phyloP scores from a whole-genome alignment of 257 asterid genomes.

The Capsicum pubescens region DNA sequence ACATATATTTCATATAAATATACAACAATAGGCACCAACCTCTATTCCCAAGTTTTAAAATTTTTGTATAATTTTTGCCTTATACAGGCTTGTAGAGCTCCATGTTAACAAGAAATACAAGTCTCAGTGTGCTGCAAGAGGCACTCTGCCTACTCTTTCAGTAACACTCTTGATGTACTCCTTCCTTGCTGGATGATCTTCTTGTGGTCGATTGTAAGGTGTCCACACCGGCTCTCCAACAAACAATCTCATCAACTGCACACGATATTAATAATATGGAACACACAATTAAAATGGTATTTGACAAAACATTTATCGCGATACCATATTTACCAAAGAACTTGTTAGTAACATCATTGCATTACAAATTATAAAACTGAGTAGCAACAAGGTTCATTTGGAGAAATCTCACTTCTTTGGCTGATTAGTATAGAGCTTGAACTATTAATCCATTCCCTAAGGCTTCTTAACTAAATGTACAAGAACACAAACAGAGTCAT shows the following conservation, averaged over 20 bases:
- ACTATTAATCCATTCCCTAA: constrained; percentile 14
- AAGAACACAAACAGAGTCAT: neutral
- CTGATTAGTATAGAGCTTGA: neutral
- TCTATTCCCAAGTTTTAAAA: neutral
- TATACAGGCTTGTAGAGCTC: neutral
- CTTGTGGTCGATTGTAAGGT: constrained; percentile 81
- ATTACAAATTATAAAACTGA: neutral
- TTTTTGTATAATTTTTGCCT: neutral
- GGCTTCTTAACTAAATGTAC: neutral
- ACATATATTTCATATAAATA: neutral
- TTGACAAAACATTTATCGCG: neutral
- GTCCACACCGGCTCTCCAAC: constrained; percentile 95
- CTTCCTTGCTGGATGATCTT: constrained; percentile 74
- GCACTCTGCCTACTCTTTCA: constrained; percentile 38
- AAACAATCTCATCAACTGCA: constrained; percentile 82
- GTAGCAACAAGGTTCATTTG: neutral
- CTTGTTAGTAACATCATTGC: neutral
- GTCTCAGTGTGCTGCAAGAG: constrained; percentile 56
- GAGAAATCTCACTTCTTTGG: neutral
- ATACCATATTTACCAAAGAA: neutral
- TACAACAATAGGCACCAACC: constrained; percentile 22
- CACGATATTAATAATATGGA: neutral
- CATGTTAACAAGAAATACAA: neutral
- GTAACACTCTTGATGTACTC: constrained; percentile 49
- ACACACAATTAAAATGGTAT: neutral